Conservation (phyloP, 495 filamentous ascomycete species). For the Bathelium albidoporum region DNA sequence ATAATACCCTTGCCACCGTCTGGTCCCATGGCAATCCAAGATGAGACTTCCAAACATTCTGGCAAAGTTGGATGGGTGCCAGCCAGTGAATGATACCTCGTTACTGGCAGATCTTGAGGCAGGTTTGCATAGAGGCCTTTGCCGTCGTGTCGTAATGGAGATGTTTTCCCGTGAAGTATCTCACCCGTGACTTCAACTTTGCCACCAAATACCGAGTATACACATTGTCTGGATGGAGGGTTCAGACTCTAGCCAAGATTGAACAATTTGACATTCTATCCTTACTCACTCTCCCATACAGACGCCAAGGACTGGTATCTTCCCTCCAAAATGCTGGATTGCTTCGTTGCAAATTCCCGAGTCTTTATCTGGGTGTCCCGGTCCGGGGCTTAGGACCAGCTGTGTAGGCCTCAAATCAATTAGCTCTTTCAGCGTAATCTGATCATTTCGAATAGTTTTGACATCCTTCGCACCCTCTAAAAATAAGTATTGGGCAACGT, state of each 20-base stretch:
- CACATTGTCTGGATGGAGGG: slow-evolving; percentile 55
- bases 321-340: slow-evolving; percentile 86
- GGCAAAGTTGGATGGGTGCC: slow-evolving; percentile 86
- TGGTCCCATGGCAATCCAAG: slow-evolving; percentile 54
- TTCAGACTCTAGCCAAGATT: background rate
- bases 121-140: slow-evolving; percentile 80
- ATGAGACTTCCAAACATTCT: slow-evolving; percentile 76
- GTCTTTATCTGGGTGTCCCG: slow-evolving; percentile 82
- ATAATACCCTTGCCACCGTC: slow-evolving; percentile 69
- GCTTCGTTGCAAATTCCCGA: slow-evolving; percentile 86
- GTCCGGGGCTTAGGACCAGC: slow-evolving; percentile 87
- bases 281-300: slow-evolving; percentile 85
- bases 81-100: slow-evolving; percentile 91
- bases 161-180: slow-evolving; percentile 96
- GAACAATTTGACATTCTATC: background rate
- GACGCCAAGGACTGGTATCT: slow-evolving; percentile 91
- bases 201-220: slow-evolving; percentile 84
- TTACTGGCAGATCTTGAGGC: slow-evolving; percentile 70
- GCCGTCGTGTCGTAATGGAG: slow-evolving; percentile 71
- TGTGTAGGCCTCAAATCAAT: slow-evolving; percentile 78
- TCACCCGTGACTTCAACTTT: slow-evolving; percentile 88
- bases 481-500: slow-evolving; percentile 94
- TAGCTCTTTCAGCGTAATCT: slow-evolving; percentile 74
- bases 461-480: slow-evolving; percentile 81
- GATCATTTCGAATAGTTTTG: slow-evolving; percentile 83